Base-by-base conservation (phyloP, 2,329 filamentous ascomycete species). In the Colletotrichum tropicicola region DNA sequence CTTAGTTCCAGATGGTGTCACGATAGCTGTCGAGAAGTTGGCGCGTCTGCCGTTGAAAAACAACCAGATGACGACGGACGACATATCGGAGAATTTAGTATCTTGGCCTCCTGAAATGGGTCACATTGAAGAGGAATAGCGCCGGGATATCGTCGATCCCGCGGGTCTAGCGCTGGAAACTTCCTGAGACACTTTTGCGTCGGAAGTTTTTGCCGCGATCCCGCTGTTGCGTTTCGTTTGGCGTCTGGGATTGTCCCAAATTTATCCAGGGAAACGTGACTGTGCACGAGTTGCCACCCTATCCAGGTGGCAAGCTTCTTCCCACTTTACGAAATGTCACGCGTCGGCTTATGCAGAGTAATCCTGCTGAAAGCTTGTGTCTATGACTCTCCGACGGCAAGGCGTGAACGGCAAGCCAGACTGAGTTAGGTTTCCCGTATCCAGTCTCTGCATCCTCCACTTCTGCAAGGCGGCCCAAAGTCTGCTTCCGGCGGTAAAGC, bases 151-250 rank as follows among this genome's bases (percentile, higher is more conserved):
- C 25, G 56, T 41, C 19, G 52, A 39, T 59, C 27, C n/a, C 32
- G 47, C 17, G 56, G 25, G 13, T n/a, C 19, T 57, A 15, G 47
- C 39, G 45, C 17, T 43, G 48, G 35, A 65, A 37, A 37, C 56
- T 19, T 54, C 23, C 48, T 54, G 43, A 61, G 49, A 45, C 61
- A 21, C n/a, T 41, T 9, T 44, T 7, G 23, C 48, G 21, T 25
- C 27, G 35, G 48, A 13, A 39, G 6, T 23, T 60, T 54, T 54
- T 37, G 39, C 25, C 49, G 49, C 49, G 12, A 49, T 55, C 49
- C 49, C 56, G 53, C 47, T n/a, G n/a, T 43, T 12, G 12, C 25
- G 61, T 55, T 61, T 55, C 35, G 61, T 51, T 55, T 55, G 43
- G 32, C 9, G 43, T 54, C 48, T 61, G 35, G 49, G 35, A 17